Base-by-base conservation (phyloP, 768 basidiomycete species). In the Kwoniella shandongensis region DNA sequence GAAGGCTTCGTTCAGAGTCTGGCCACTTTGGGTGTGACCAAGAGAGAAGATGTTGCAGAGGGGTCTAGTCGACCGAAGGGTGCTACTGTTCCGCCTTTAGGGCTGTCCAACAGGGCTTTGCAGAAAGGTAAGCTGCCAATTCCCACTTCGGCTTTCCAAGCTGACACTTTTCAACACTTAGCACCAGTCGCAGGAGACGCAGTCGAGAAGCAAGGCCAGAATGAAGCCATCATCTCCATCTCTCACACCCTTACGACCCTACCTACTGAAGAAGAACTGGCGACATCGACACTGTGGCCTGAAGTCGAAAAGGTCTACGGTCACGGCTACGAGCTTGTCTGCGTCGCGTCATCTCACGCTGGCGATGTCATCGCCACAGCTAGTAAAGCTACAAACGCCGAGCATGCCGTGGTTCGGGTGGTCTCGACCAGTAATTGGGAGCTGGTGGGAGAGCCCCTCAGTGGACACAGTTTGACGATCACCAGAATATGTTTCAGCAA, bases 251-350 rank as follows among this genome's bases (percentile, higher is more conserved):
- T 78, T 27, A 65, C 68, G 5, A 53, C 72, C 13, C 70, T 80
- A 20, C 80, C 96, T 0, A 89, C 91, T 54, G 96, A 98, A 72
- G 90, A 89, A 11, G 92, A 97, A 74, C 81, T 98, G 0, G 86
- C 90, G 0, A 82, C 85, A 0, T 82, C 83, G 15, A 98, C 94
- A 0, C 80, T 98, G 0, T 99, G 96, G 96, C 96, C 94, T 0
- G 96, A 99, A 78, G 80, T 85, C 1, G 96, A 98, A 68, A 99
- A 99, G 74, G 81, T 99, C 0, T 99, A 96, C 74, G 96, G 94
- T 4, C 96, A 98, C 76, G 92, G 94, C 39, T 98, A 97, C 67
- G 96, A 99, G 90, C 87, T 89, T 7, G 88, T 93, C 44, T 83
- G 88, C 0, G 78, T 97, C 11, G 84, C 86, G 0, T 81, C 86